phyloP scores from a whole-genome alignment of 257 asterid species.

The Ilex aquifolium region DNA sequence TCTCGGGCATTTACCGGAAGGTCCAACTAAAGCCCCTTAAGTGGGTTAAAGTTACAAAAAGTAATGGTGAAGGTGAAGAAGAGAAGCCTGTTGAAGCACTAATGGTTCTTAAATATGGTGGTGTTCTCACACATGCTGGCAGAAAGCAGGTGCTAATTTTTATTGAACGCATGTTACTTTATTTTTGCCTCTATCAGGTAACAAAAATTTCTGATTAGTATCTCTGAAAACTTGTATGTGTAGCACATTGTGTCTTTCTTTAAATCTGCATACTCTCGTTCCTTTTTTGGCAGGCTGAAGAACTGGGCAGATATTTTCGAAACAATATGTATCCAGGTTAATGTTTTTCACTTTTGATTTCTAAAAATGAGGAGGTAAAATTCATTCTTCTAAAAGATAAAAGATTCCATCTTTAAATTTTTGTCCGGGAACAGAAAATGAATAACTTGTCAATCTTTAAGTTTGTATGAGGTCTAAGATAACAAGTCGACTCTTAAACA shows the following conservation, averaged over 20 bases:
- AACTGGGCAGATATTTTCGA: slow-evolving; percentile 88
- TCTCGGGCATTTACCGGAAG: slow-evolving; percentile 94
- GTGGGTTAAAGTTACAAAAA: slow-evolving; percentile 75
- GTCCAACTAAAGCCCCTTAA: slow-evolving; percentile 92
- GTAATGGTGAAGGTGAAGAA: slow-evolving; percentile 85
- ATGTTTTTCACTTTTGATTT: not conserved
- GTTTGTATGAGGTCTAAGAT: too few species aligned
- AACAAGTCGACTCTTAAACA: too few species aligned
- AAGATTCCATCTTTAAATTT: too few species aligned
- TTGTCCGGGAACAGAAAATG: not conserved
- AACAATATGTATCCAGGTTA: slow-evolving; percentile 96
- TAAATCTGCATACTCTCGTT: slow-evolving; percentile 10
- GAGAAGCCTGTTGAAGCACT: slow-evolving; percentile 92
- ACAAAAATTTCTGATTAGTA: not conserved
- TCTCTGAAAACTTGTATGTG: not conserved
- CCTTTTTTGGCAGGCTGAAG: slow-evolving; percentile 80
- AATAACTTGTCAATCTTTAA: too few species aligned
- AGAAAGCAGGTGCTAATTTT: slow-evolving; percentile 67
- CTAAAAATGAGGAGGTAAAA: too few species aligned
- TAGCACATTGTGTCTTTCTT: slow-evolving; percentile 1
- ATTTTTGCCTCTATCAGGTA: not conserved
- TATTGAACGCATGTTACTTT: slow-evolving; percentile 14
- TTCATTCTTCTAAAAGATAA: too few species aligned
- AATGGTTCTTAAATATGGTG: slow-evolving; percentile 97
- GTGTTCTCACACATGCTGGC: slow-evolving; percentile 99